Conservation (phyloP, 768 basidiomycete species). For the Russula earlei region DNA sequence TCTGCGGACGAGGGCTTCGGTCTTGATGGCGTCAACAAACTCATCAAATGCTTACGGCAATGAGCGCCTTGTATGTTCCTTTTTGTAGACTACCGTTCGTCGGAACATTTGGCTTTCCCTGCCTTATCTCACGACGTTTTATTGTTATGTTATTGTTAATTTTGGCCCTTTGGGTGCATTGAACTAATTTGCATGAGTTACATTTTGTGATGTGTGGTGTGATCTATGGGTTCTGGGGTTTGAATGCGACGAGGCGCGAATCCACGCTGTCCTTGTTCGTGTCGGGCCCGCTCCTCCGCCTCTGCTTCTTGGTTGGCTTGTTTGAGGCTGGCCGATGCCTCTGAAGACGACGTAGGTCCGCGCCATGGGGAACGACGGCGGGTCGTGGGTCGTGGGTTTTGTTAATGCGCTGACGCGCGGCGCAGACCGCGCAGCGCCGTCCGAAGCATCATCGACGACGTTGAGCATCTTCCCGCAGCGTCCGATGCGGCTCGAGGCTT, state of each 20-base stretch:
- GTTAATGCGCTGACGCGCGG: constrained; percentile 26
- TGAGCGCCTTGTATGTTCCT: too few relatives aligned
- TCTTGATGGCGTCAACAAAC: constrained; percentile 35
- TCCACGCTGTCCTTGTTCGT: constrained; percentile 75
- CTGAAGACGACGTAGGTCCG: constrained; percentile 33
- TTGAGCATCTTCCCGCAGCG: constrained; percentile 66
- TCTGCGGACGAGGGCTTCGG: constrained; percentile 38
- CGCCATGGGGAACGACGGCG: too few relatives aligned
- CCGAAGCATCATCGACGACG: constrained; percentile 14
- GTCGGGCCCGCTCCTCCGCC: constrained; percentile 63
- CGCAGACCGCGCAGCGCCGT: constrained; percentile 21
- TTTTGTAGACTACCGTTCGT: too few relatives aligned
- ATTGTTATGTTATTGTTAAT: too few relatives aligned
- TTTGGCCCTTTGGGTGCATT: too few relatives aligned
- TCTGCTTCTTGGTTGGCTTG: constrained; percentile 52
- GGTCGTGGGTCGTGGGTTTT: constrained; percentile 18
- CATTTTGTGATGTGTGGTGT: too few relatives aligned
- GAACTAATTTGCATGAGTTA: too few relatives aligned
- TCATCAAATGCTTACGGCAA: constrained; percentile 28
- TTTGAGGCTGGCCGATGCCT: constrained; percentile 62
- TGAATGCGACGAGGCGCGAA: constrained; percentile 51
- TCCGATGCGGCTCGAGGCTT: constrained; percentile 61
- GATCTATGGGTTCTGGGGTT: constrained; percentile 27
- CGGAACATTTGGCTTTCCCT: too few relatives aligned
- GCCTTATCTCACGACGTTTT: too few relatives aligned